These are phyloP conservation scores for Aureobasidium melanogenum DNA, from an alignment of 2,329 filamentous ascomycete genomes.

Conservation along the genomic window DNA sequence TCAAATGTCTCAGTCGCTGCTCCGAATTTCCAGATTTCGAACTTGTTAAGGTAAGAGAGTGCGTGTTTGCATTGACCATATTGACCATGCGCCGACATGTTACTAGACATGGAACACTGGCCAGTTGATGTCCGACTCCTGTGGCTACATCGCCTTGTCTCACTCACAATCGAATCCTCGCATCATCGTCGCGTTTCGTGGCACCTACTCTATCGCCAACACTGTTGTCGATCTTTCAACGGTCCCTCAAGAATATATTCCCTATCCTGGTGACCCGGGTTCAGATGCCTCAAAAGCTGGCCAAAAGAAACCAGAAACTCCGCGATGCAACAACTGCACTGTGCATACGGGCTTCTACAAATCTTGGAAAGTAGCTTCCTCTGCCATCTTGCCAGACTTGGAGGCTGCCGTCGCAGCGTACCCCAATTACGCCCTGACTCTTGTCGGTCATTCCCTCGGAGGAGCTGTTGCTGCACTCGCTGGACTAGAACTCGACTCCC, in stretches of 20 bases:
- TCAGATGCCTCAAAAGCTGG: conserved; percentile 15
- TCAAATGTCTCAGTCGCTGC: conserved; percentile 77
- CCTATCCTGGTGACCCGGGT: conserved; percentile 57
- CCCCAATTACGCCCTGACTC: conserved; percentile 62
- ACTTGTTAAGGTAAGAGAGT: conserved; percentile 50
- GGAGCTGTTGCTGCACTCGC: conserved; percentile 87
- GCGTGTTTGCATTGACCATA: background rate
- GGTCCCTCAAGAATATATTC: conserved; percentile 79
- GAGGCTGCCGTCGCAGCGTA: conserved; percentile 50
- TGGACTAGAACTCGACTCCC: conserved; percentile 66
- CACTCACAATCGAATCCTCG: conserved; percentile 51
- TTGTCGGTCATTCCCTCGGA: conserved; percentile 87
- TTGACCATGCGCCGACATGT: conserved; percentile 7
- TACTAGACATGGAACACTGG: conserved; percentile 79
- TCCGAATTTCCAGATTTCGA: conserved; percentile 72
- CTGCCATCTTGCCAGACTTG: conserved; percentile 59
- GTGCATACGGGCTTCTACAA: conserved; percentile 85
- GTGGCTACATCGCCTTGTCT: conserved; percentile 88
- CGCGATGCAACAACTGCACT: conserved; percentile 73
- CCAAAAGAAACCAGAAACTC: conserved; percentile 24
- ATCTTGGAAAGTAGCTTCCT: conserved; percentile 71
- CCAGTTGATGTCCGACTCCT: conserved; percentile 75
- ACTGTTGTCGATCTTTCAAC: conserved; percentile 85
- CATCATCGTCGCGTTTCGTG: conserved; percentile 83
- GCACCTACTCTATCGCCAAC: conserved; percentile 89